phyloP scores from a whole-genome alignment of 371 early-diverging fungal species.

The Apophysomyces trapeziformis region DNA sequence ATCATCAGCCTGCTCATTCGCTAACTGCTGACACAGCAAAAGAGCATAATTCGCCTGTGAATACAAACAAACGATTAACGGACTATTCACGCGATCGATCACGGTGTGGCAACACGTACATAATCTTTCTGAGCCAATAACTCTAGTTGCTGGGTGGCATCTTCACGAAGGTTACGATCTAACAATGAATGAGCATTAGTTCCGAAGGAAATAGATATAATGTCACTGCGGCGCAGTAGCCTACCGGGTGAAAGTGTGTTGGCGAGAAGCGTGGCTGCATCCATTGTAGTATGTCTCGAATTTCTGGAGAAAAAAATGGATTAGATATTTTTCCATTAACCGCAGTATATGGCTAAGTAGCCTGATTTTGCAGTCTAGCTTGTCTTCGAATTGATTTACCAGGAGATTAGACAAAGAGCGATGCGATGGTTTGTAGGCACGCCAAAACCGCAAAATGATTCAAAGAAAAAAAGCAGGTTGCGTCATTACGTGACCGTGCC shows the following conservation, averaged over 20 bases:
- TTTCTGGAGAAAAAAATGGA: constrained; percentile 1
- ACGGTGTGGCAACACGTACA: constrained; percentile 55
- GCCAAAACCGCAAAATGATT: constrained; percentile 5
- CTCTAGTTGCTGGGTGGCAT: constrained; percentile 79
- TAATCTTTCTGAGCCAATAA: constrained; percentile 76
- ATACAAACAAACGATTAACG: background rate
- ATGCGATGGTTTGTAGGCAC: constrained; percentile 11
- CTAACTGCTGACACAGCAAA: constrained; percentile 80
- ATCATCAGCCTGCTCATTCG: constrained; percentile 69
- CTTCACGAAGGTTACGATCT: constrained; percentile 63
- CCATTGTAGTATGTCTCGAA: constrained; percentile 47
- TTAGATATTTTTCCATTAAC: background rate
- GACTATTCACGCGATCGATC: constrained; percentile 1
- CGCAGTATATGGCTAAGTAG: background rate
- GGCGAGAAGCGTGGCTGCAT: constrained; percentile 73
- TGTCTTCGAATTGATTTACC: background rate
- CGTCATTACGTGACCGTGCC: constrained; percentile 5
- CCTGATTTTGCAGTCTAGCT: background rate
- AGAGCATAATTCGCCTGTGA: constrained; percentile 77
- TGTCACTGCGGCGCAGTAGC: background rate
- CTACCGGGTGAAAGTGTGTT: constrained; percentile 78
- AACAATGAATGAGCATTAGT: background rate
- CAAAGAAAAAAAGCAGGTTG: constrained; percentile 4
- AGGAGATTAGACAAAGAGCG: constrained; percentile 10
- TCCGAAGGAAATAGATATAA: constrained; percentile 2